Conservation (phyloP, 1,284 basidiomycete genomes). For the Leccinum ponderosum region DNA sequence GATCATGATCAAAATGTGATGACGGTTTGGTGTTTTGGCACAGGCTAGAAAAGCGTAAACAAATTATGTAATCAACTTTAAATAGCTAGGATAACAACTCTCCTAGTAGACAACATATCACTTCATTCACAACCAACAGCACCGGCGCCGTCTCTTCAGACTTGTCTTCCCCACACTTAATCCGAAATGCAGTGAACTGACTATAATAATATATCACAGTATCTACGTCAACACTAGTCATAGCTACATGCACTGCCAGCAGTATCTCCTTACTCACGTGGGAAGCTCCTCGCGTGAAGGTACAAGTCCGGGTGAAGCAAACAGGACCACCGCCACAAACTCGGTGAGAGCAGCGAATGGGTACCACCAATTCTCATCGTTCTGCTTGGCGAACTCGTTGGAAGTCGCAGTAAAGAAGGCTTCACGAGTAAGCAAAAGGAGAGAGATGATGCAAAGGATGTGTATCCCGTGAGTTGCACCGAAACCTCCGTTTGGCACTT, state of each 20-base stretch:
- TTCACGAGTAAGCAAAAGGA: constrained; percentile 44
- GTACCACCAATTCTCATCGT: constrained; percentile 47
- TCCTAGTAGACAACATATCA: too few relatives aligned
- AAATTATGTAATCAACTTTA: too few relatives aligned
- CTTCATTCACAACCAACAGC: too few relatives aligned
- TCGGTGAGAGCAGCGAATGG: constrained; percentile 47
- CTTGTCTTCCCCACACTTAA: not conserved
- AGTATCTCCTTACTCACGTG: constrained; percentile 10
- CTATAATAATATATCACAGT: not conserved
- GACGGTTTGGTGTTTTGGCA: not conserved
- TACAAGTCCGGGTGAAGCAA: constrained; percentile 43
- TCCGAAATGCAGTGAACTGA: not conserved
- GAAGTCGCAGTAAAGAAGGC: constrained; percentile 41
- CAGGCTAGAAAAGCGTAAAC: too few relatives aligned
- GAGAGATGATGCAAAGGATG: constrained; percentile 39
- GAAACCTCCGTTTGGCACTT: constrained; percentile 19
- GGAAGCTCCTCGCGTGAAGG: constrained; percentile 36
- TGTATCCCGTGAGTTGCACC: constrained; percentile 36
- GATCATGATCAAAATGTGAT: constrained; percentile 8
- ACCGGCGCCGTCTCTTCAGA: too few relatives aligned
- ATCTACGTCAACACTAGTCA: not conserved
- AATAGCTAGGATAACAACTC: too few relatives aligned
- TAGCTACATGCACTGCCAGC: not conserved
- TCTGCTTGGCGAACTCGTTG: constrained; percentile 28
- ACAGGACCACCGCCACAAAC: constrained; percentile 42